A percentile compares a stretch with the other conserved stretches of the same genome.
Conservation (phyloP, 2,329 filamentous ascomycete genomes). For the Diaporthe aspalathi region DNA sequence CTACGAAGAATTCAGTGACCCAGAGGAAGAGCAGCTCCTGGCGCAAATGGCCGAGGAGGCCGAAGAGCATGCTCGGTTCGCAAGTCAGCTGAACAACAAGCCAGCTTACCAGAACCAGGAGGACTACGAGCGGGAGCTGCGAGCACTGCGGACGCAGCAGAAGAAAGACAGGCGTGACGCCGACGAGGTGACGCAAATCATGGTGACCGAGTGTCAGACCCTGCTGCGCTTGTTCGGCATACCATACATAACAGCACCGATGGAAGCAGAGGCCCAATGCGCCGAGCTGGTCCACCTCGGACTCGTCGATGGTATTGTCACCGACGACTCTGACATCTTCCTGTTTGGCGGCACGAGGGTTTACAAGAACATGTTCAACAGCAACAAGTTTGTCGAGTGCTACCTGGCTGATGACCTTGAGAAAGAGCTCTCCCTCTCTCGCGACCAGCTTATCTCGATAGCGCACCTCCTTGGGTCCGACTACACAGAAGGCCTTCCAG, state of each 20-base stretch:
- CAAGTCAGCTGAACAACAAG: conserved; percentile 85
- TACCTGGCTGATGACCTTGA: conserved; percentile 88
- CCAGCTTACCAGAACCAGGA: conserved; percentile 75
- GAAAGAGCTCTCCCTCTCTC: conserved; percentile 86
- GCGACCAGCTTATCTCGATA: conserved; percentile 88
- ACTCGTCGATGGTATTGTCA: conserved; percentile 96
- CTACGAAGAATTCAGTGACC: conserved; percentile 82
- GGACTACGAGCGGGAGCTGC: conserved; percentile 89
- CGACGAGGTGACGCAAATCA: conserved; percentile 95
- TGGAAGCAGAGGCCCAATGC: conserved; percentile 99
- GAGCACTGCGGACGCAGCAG: conserved; percentile 89
- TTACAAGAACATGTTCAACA: conserved; percentile 99
- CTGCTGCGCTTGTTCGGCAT: conserved; percentile 91
- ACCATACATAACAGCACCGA: conserved; percentile 95
- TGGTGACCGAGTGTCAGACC: conserved; percentile 95
- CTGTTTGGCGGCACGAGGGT: conserved; percentile 95
- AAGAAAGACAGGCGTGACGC: conserved; percentile 96
- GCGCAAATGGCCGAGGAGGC: conserved; percentile 88
- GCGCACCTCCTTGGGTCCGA: conserved; percentile 93
- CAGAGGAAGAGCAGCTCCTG: conserved; percentile 91
- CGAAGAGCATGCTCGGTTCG: conserved; percentile 93
- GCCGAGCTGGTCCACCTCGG: conserved; percentile 88
- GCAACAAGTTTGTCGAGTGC: conserved; percentile 97
- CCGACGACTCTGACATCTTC: conserved; percentile 96
- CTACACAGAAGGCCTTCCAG: conserved; percentile 92